These are phyloP conservation scores for Solidago caesia DNA, from an alignment of 129 eudicot species.

Conservation along the genomic window DNA sequence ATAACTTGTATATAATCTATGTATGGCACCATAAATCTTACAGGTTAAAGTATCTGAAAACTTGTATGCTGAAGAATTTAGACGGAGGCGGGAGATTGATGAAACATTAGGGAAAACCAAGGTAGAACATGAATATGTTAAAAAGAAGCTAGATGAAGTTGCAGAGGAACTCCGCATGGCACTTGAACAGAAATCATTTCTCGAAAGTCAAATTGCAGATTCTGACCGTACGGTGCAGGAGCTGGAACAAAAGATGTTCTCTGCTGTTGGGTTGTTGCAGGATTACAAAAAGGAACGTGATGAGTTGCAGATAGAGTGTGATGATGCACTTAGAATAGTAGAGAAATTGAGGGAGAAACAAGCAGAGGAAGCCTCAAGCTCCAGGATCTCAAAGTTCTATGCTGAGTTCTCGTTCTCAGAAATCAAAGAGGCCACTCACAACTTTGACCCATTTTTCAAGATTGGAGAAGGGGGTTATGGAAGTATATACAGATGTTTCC, in stretches of 20 bases:
- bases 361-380: conserved; percentile 41
- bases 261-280: conserved; percentile 65
- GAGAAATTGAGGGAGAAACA: conserved; percentile 45
- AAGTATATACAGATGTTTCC: conserved; percentile 55
- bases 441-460: conserved; percentile 57
- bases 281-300: conserved; percentile 77
- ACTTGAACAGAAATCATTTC: conserved; percentile 47
- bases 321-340: conserved; percentile 46
- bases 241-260: conserved; percentile 58
- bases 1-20: too few species aligned
- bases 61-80: conserved; percentile 47
- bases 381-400: conserved; percentile 42
- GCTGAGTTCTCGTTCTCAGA: conserved; percentile 59
- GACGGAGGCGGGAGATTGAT: conserved; percentile 47
- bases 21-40: not conserved
- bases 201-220: conserved; percentile 51
- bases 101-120: conserved; percentile 51
- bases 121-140: conserved; percentile 47
- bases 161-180: conserved; percentile 49
- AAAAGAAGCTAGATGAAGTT: conserved; percentile 37
- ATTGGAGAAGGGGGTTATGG: conserved; percentile 94
- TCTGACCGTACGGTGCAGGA: conserved; percentile 54
- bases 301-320: conserved; percentile 60
- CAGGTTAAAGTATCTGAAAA: conserved; percentile 59
- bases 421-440: conserved; percentile 62